Evolutionary conservation across 352 stramenopile species (phyloP), one percentile per base, ranked within the genome.

Genomic region (Thraustochytrium striatum): DNA sequence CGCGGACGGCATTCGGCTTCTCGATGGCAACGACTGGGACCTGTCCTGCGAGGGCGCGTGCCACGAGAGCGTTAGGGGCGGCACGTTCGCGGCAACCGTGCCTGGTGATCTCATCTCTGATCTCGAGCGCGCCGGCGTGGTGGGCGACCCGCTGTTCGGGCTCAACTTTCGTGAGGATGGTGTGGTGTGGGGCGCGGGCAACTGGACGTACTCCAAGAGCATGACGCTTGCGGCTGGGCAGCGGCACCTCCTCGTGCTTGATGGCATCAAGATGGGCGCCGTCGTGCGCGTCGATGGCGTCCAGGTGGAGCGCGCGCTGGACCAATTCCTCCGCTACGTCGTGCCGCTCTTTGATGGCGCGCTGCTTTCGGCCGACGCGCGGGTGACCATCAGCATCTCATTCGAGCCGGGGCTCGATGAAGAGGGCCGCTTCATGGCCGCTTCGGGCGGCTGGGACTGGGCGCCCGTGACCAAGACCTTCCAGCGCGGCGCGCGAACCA

Each of bases 401-500:
- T 80, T 80, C 47, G 53, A 80, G 1, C 1, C 50, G 19, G 58
- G 57, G 5, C 13, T 80, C 35, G 19, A 80, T 11, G 61, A 70
- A 35, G 43, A 80, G 5, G 75, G 75, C 33, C 57, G 81, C 32
- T 84, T 78, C 44, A 84, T 84, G 81, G 81, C 81, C 19, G 82
- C 61, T 53, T 82, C 81, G 9, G 81, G 81, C 21, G 81, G 81
- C 47, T 84, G 81, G 81, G 81, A 84, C 61, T 84, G 81, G 81
- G 75, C 81, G 1, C 75, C 81, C 41, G 84, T 81, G 36, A 83
- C 65, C 25, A n/a, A 43, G n/a, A 3, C 30, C 2, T 61, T 61
- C 35, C 65, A 75, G 21, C 30, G 65, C 44, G 65, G 44, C 11
- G 65, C 65, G 1, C 65, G 44, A 25, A 30, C 50, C 16, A 75